Evolutionary conservation across 306 rosid genomes (phyloP).

Genomic region (Inga laurina): DNA sequence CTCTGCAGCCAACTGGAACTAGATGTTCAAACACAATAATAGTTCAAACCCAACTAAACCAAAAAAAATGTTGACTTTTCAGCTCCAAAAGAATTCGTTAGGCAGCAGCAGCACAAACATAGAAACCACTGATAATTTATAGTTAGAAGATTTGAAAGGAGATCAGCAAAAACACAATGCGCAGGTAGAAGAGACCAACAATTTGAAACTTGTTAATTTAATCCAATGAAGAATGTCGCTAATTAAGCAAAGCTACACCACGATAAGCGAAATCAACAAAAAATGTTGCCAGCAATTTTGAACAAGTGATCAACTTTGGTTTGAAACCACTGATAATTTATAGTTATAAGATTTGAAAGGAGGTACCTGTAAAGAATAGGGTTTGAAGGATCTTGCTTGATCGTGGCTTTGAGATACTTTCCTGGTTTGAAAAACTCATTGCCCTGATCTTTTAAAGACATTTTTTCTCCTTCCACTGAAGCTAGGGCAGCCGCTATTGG

Average conservation of each 20-base stretch:
- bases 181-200: neutral
- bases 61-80: neutral
- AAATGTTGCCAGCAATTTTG: neutral
- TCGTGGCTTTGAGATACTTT: slow-evolving; percentile 89
- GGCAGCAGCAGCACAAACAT: neutral
- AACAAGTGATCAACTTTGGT: neutral
- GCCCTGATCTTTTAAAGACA: slow-evolving; percentile 81
- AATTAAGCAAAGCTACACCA: neutral
- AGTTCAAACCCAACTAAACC: too few species aligned
- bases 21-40: too few species aligned
- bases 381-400: slow-evolving; percentile 84
- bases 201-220: neutral
- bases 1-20: too few species aligned
- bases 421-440: slow-evolving; percentile 88
- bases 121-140: neutral
- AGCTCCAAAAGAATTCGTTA: neutral
- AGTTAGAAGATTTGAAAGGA: too few species aligned
- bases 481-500: slow-evolving; percentile 53
- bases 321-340: neutral
- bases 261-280: neutral
- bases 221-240: neutral
- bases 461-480: slow-evolving; percentile 31
- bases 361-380: slow-evolving; percentile 83
- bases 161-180: slow-evolving; percentile 11
- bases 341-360: neutral